phyloP scores from a whole-genome alignment of 2,329 filamentous ascomycete genomes.

The Aureobasidium leucospermi region DNA sequence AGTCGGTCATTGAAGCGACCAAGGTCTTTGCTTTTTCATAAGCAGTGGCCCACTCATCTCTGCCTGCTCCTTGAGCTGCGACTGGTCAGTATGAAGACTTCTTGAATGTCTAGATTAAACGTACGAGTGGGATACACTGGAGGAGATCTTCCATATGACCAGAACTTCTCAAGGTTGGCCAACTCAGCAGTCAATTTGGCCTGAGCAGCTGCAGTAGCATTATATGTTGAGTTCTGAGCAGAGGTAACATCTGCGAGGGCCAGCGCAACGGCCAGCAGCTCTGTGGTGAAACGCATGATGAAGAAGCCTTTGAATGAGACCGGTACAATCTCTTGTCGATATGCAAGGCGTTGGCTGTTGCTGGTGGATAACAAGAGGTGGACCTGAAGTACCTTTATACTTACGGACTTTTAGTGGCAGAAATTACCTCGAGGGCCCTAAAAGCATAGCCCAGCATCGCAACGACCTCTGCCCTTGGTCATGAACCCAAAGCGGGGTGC shows the following conservation, averaged over 20 bases:
- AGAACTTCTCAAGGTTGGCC: constrained; percentile 22
- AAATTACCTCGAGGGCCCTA: not conserved
- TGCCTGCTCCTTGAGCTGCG: constrained; percentile 25
- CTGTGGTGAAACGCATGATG: constrained; percentile 13
- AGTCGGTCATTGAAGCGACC: constrained; percentile 29
- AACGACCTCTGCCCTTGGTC: not conserved
- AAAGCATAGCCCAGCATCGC: not conserved
- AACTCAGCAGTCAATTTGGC: constrained; percentile 12
- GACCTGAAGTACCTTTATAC: not conserved
- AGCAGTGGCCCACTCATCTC: constrained; percentile 26
- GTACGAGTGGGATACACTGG: constrained; percentile 26
- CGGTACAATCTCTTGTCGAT: constrained; percentile 10
- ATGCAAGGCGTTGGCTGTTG: not conserved
- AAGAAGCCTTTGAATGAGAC: constrained; percentile 1
- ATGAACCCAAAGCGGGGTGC: constrained; percentile 2
- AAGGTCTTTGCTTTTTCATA: constrained; percentile 26
- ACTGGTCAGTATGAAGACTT: not conserved
- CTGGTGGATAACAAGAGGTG: not conserved
- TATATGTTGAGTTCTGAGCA: constrained; percentile 9
- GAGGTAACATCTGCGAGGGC: constrained; percentile 6
- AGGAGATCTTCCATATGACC: constrained; percentile 23
- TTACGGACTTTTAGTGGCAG: not conserved
- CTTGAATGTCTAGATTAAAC: not conserved
- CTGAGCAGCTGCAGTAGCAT: constrained; percentile 6
- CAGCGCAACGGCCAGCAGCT: constrained; percentile 11